phyloP scores from a whole-genome alignment of 2,329 filamentous ascomycete genomes.

The Venturia asperata region DNA sequence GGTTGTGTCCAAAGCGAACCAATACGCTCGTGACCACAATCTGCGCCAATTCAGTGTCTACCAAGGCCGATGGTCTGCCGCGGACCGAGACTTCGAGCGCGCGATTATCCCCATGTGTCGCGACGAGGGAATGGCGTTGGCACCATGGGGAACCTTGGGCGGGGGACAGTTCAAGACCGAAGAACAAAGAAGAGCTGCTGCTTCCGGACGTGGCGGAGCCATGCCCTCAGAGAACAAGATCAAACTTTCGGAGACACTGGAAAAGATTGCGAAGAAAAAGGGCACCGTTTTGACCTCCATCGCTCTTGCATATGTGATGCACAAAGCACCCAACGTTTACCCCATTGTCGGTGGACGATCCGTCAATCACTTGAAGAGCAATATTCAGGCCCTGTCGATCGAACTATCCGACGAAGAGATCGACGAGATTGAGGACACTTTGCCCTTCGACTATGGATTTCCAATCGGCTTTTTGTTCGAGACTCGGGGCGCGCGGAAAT shows the following conservation, averaged over 20 bases:
- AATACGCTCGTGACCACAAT: constrained; percentile 61
- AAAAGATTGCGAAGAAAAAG: constrained; percentile 52
- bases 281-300: constrained; percentile 32
- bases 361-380: constrained; percentile 60
- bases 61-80: constrained; percentile 57
- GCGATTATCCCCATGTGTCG: constrained; percentile 62
- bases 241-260: constrained; percentile 50
- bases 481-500: neutral
- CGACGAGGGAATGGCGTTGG: constrained; percentile 55
- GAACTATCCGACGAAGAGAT: constrained; percentile 47
- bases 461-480: constrained; percentile 41
- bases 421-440: constrained; percentile 46
- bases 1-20: constrained; percentile 42
- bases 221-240: constrained; percentile 43
- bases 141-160: constrained; percentile 49
- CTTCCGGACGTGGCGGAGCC: constrained; percentile 30
- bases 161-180: constrained; percentile 35
- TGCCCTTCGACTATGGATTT: constrained; percentile 51
- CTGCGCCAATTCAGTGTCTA: constrained; percentile 63
- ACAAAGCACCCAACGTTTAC: constrained; percentile 65
- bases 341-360: constrained; percentile 70
- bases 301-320: constrained; percentile 65
- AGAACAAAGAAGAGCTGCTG: constrained; percentile 30
- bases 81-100: constrained; percentile 58
- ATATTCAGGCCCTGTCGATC: constrained; percentile 50